Conservation (phyloP, 177 flowering plant genomes). For the Vitis hybrid region DNA sequence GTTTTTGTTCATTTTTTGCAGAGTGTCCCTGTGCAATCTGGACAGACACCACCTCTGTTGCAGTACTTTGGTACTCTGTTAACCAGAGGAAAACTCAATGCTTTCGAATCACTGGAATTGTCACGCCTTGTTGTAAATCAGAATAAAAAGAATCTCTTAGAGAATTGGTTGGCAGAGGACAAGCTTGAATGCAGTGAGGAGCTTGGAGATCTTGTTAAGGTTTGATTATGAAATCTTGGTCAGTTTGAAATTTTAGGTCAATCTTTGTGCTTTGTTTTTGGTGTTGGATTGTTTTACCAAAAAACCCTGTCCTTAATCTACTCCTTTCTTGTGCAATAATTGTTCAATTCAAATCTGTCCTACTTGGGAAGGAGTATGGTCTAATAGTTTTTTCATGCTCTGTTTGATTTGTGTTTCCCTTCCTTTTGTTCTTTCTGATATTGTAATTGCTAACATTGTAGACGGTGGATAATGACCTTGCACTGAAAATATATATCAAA, state of each 20-base stretch:
- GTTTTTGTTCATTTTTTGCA: conserved; percentile 29
- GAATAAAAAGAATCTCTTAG: conserved; percentile 93
- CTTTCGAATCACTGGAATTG: conserved; percentile 91
- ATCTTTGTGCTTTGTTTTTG: too few relatives aligned
- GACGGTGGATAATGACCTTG: conserved; percentile 99
- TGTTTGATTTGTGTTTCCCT: too few relatives aligned
- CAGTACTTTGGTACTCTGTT: conserved; percentile 97
- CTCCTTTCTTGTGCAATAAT: too few relatives aligned
- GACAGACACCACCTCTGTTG: conserved; percentile 93
- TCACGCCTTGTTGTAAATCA: conserved; percentile 98
- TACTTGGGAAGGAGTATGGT: too few relatives aligned
- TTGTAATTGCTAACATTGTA: conserved; percentile 18
- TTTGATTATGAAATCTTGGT: conserved; percentile 24
- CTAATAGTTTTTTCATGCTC: too few relatives aligned
- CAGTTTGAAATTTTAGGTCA: too few relatives aligned
- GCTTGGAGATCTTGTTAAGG: conserved; percentile 99
- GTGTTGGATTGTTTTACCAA: too few relatives aligned
- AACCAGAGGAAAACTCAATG: conserved; percentile 95
- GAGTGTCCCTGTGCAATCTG: conserved; percentile 99
- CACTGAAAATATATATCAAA: conserved; percentile 92
- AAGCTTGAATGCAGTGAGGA: conserved; percentile 99
- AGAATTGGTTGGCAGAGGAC: conserved; percentile 99
- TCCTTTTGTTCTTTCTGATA: too few relatives aligned
- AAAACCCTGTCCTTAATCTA: too few relatives aligned
- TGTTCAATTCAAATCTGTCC: too few relatives aligned